Evolutionary conservation across 257 asterid species (phyloP).

Genomic region (Nicotiana tomentosiformis): DNA sequence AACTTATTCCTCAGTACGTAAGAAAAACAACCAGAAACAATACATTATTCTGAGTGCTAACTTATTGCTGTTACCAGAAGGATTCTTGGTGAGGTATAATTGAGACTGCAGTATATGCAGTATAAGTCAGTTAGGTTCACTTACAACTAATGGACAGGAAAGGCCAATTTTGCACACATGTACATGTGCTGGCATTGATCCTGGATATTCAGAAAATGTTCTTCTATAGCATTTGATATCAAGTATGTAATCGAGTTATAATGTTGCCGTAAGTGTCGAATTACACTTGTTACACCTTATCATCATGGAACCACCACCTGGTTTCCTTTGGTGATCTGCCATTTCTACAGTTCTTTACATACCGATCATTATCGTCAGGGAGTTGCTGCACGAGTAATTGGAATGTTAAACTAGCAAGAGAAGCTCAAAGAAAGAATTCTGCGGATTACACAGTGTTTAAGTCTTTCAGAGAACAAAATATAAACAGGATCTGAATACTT

Average conservation of each 20-base stretch:
- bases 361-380: conserved; percentile 93
- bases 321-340: conserved; percentile 97
- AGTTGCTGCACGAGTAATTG: conserved; percentile 62
- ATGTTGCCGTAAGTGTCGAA: background rate
- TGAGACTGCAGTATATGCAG: background rate
- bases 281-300: conserved; percentile 50
- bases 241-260: background rate
- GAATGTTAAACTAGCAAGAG: background rate
- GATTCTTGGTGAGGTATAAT: background rate
- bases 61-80: background rate
- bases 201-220: conserved; percentile 4
- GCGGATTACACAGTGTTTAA: background rate
- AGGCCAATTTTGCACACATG: background rate
- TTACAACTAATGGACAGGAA: conserved; percentile 18
- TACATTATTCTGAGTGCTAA: background rate
- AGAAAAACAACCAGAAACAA: background rate
- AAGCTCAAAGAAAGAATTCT: background rate
- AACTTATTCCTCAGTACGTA: background rate
- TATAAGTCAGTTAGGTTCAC: background rate
- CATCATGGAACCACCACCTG: conserved; percentile 98
- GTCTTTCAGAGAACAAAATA: background rate
- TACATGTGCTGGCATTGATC: background rate
- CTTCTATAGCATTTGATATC: background rate
- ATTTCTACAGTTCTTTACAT: conserved; percentile 84
- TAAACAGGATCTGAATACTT: background rate